Evolutionary conservation across 768 basidiomycete genomes (phyloP).

Genomic region (Rhizopogon roseolus): DNA sequence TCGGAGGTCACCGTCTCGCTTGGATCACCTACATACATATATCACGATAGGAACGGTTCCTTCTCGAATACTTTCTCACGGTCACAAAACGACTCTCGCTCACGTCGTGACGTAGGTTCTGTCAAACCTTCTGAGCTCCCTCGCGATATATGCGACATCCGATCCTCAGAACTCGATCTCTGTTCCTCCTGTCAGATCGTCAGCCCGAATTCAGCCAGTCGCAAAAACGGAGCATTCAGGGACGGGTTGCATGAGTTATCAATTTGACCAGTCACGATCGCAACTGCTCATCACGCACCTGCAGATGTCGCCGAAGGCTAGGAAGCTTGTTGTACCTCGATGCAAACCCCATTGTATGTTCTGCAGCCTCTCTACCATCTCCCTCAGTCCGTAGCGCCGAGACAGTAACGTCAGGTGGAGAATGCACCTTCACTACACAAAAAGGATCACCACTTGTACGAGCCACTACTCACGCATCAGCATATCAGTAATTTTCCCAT

Average conservation of each 20-base stretch:
- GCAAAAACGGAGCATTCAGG: background rate
- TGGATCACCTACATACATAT: too few relatives aligned
- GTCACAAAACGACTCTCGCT: background rate
- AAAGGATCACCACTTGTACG: too few relatives aligned
- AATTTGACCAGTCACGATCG: background rate
- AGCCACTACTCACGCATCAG: conserved; percentile 59
- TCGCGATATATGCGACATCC: background rate
- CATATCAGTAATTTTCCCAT: too few relatives aligned
- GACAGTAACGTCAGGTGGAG: too few relatives aligned
- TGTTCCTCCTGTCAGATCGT: background rate
- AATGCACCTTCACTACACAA: conserved; percentile 43
- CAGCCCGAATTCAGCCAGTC: background rate
- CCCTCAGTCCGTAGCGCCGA: too few relatives aligned
- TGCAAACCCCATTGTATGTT: too few relatives aligned
- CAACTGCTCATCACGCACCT: background rate
- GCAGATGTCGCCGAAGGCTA: background rate
- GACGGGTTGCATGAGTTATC: background rate
- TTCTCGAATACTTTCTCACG: background rate
- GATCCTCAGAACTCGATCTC: too few relatives aligned
- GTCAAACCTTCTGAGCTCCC: background rate
- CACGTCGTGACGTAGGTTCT: background rate
- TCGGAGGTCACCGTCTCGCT: too few relatives aligned
- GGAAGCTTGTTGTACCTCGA: too few relatives aligned
- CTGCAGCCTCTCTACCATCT: too few relatives aligned
- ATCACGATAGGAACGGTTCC: background rate